Evolutionary conservation across 257 asterid genomes (phyloP).

Genomic region (Scutellaria baicalensis): DNA sequence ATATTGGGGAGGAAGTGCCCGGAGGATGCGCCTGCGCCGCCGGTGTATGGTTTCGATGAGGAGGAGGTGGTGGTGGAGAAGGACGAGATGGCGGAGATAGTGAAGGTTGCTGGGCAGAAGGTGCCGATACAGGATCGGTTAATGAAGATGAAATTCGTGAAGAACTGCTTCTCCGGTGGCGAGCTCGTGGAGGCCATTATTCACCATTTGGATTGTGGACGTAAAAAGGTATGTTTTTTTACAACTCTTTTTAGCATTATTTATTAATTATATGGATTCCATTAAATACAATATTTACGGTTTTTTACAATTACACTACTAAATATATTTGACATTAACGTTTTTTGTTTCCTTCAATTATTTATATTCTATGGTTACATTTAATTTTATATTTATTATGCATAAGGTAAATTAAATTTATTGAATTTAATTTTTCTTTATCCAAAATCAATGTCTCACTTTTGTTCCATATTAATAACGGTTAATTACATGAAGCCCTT

Average conservation of each 20-base stretch:
- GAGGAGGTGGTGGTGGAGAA: conserved; percentile 33
- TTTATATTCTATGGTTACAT: no score
- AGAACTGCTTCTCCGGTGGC: conserved; percentile 76
- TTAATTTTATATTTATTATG: no score
- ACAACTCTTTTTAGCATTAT: neutral
- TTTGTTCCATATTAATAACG: no score
- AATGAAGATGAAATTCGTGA: conserved; percentile 77
- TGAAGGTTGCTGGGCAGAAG: conserved; percentile 53
- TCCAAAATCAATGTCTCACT: no score
- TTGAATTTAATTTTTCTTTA: no score
- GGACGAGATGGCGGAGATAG: conserved; percentile 65
- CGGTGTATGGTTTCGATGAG: conserved; percentile 81
- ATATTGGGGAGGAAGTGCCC: conserved; percentile 69
- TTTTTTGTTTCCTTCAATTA: no score
- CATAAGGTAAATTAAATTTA: no score
- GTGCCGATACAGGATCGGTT: conserved; percentile 88
- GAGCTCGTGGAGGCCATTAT: conserved; percentile 79
- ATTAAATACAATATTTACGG: neutral
- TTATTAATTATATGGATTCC: neutral
- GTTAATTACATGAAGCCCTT: no score
- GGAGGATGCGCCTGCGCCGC: conserved; percentile 74
- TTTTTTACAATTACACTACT: no score
- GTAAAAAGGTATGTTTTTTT: conserved; percentile 45
- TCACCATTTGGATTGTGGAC: conserved; percentile 68
- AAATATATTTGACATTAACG: no score